Evolutionary conservation across 2,329 filamentous ascomycete genomes (phyloP), one percentile per base, ranked within the genome.

Genomic region (Orbilia brochopaga): DNA sequence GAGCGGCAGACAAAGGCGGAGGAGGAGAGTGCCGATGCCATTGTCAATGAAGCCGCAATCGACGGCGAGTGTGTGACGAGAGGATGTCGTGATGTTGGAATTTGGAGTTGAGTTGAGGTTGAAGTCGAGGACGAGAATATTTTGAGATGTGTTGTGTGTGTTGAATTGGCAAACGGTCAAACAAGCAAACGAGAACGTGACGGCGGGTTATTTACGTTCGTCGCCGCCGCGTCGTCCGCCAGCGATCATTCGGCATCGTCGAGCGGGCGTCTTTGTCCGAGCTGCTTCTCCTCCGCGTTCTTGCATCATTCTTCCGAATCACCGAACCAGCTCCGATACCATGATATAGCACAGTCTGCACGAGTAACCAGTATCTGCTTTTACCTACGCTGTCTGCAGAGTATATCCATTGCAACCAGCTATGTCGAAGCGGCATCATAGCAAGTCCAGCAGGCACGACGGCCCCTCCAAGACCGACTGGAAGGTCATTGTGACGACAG

Each of bases 401-500:
- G 15, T 17, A 11, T 40, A 24, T 50, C 54, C 35, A 32, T 48
- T 60, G 48, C 55, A 32, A 8, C 3, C 27, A 32, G 27, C 27
- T 42, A 72, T 72, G 67, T 72, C 67, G 30, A 59, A 53, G 30
- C 60, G 60, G 32, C 55, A 56, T 19, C 56, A 63, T 46, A 61
- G 59, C 44, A 65, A 59, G 52, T 15, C 52, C 13, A 56, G 55
- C 67, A 72, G 42, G 51, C 61, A 57, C 19, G 60, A 72, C 40
- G 42, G 21, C 24, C 30, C 17, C 23, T 50, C 66, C n/a, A 61
- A 53, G 50, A 17, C 50, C 17, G 50, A 61, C 42, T 77, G 76
- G 76, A 77, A 77, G 60, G 62, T 77, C 40, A 74, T 77, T 40
- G 58, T 77, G 50, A 75, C 76, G 7, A 76, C 75, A 48, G 73